Base-by-base conservation (phyloP, 2,329 filamentous ascomycete species). In the Diaporthe ilicicola region DNA sequence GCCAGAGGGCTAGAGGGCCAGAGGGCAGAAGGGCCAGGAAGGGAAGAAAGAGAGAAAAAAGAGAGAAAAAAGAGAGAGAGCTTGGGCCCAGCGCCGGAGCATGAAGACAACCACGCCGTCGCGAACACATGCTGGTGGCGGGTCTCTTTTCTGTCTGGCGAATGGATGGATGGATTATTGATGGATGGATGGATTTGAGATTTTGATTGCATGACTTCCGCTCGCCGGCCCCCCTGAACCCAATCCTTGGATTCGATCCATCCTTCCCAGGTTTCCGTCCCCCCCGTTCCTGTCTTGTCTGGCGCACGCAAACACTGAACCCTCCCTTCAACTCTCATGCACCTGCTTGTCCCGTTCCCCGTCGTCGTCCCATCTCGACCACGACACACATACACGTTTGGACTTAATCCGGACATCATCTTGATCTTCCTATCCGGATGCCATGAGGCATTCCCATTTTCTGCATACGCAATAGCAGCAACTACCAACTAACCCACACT, bases 391-490 rank as follows among this genome's bases (percentile, higher is more conserved):
- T 53, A 68, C 27, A 44, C 7, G 17, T 27, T 62, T 48, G 50
- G 53, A 32, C 32, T 48, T 48, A 44, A 39, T n/a, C 48, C 44
- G 5, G 19, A 32, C 39, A 37, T 24, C 51, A 44, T n/a, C n/a
- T 50, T 27, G 42, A n/a, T 42, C n/a, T n/a, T 68, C 46, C 19
- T 44, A 50, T 32, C 22, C 62, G 22, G 22, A 51, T 68, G 66
- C 44, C 22, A 68, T 68, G 66, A 68, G 66, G 13, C 59, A 64
- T 64, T 64, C 44, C 59, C 27, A 27, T 50, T 64, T 64, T 42
- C 66, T 59, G 53, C 66, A 68, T 37, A 55, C 50, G 39, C 64
- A 67, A 55, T 46, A 64, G 59, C 59, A 64, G 59, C 37, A 37
- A 34, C 32, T 34, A 10, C n/a, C 27, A 34, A 22, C 53, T 37